A percentile compares a stretch with the other conserved stretches of the same genome.
phyloP scores from a whole-genome alignment of 176 grass and related monocot species.

The Oryza glaberrima region DNA sequence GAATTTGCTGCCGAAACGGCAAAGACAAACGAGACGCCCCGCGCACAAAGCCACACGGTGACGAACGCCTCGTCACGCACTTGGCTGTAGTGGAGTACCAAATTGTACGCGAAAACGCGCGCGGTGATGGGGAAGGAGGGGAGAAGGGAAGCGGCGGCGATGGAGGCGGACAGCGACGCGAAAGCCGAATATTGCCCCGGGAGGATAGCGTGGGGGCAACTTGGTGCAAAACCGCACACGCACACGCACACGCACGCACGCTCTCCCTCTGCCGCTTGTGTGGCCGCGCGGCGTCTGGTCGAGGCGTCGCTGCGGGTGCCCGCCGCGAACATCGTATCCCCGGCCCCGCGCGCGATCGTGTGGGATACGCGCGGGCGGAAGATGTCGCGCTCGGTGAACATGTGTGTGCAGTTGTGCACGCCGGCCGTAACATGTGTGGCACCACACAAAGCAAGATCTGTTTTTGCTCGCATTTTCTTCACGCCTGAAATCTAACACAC shows the following conservation, averaged over 20 bases:
- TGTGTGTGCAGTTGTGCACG: no score
- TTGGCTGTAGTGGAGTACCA: not conserved
- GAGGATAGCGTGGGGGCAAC: slow-evolving; percentile 10
- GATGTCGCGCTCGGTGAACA: not conserved
- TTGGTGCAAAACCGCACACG: no score
- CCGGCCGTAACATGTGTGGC: no score
- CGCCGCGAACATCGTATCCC: not conserved
- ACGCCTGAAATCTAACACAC: no score
- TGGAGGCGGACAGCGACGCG: not conserved
- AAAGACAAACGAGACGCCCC: not conserved
- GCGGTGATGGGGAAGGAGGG: not conserved
- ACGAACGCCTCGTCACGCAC: not conserved
- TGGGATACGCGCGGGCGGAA: not conserved
- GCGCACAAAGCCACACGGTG: not conserved
- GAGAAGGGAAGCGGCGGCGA: not conserved
- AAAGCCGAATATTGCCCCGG: not conserved
- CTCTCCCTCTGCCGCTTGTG: not conserved
- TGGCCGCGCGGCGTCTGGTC: not conserved
- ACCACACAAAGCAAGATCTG: not conserved
- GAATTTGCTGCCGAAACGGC: no score
- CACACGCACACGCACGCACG: no score
- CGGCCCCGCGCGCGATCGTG: not conserved
- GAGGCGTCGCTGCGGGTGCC: not conserved
- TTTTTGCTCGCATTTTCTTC: no score
- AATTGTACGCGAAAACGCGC: not conserved